Evolutionary conservation across 768 basidiomycete species (phyloP).

Genomic region (Glaciozyma martinii): DNA sequence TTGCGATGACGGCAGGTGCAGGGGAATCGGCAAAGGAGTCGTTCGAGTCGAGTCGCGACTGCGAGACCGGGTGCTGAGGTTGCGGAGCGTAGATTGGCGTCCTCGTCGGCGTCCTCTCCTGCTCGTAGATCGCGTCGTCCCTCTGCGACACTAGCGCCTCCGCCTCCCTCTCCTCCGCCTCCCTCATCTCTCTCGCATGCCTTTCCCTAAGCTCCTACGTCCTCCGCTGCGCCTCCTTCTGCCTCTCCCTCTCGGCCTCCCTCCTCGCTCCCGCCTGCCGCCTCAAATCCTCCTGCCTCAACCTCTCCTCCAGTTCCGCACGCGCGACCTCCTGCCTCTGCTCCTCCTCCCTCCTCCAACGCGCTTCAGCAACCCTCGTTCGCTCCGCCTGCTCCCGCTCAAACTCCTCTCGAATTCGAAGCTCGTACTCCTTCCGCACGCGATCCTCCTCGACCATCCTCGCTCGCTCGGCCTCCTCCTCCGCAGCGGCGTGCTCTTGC

Average conservation of each 20-base stretch:
- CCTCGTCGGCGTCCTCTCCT: too few species aligned
- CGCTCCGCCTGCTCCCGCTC: neutral
- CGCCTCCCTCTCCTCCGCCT: too few species aligned
- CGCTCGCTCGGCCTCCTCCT: conserved; percentile 21
- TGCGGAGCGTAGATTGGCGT: too few species aligned
- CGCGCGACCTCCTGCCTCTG: neutral
- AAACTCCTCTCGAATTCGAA: neutral
- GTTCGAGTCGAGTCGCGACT: too few species aligned
- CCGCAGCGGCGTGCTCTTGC: neutral
- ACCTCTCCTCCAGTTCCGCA: neutral
- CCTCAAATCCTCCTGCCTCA: neutral
- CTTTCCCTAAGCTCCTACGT: too few species aligned
- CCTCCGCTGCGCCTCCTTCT: neutral
- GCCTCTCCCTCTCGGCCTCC: neutral
- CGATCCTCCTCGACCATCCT: conserved; percentile 6
- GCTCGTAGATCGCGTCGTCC: too few species aligned
- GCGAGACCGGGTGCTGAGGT: too few species aligned
- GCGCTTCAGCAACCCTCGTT: neutral
- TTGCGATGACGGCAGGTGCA: too few species aligned
- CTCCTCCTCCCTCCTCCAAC: neutral
- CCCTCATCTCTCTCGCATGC: too few species aligned
- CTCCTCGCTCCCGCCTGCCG: neutral
- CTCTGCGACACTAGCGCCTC: too few species aligned
- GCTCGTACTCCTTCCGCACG: conserved; percentile 8
- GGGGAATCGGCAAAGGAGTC: too few species aligned